Evolutionary conservation across 176 grass and related monocot species (phyloP).

Genomic region (Juncus effusus): DNA sequence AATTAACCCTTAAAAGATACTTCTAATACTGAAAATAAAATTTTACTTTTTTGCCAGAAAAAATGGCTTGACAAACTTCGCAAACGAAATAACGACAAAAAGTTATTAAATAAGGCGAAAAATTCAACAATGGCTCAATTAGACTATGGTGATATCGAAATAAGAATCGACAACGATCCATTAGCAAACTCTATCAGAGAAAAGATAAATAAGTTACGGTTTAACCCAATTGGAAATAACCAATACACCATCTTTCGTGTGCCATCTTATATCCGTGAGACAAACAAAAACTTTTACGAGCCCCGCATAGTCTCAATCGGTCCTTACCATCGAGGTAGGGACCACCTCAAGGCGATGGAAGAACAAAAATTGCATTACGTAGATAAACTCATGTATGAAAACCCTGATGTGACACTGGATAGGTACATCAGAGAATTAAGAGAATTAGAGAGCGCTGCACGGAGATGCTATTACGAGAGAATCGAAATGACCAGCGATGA

Average conservation of each 20-base stretch:
- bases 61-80: too few relatives aligned
- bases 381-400: background rate
- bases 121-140: conserved; percentile 13
- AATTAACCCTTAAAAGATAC: too few relatives aligned
- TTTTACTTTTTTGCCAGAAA: too few relatives aligned
- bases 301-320: conserved; percentile 7
- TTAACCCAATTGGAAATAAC: background rate
- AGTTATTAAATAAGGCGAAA: too few relatives aligned
- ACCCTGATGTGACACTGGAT: background rate
- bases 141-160: background rate
- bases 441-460: background rate
- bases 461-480: background rate
- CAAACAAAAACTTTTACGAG: conserved; percentile 7
- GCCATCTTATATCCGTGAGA: background rate
- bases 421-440: background rate
- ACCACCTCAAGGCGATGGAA: background rate
- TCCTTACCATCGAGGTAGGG: background rate
- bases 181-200: conserved; percentile 7
- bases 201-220: background rate
- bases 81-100: too few relatives aligned
- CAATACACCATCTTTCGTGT: conserved; percentile 10
- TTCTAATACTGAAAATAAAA: too few relatives aligned
- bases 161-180: conserved; percentile 15
- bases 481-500: background rate
- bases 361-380: background rate